Evolutionary conservation across 164 flowering plant species (phyloP).

Genomic region (Umbellularia californica): DNA sequence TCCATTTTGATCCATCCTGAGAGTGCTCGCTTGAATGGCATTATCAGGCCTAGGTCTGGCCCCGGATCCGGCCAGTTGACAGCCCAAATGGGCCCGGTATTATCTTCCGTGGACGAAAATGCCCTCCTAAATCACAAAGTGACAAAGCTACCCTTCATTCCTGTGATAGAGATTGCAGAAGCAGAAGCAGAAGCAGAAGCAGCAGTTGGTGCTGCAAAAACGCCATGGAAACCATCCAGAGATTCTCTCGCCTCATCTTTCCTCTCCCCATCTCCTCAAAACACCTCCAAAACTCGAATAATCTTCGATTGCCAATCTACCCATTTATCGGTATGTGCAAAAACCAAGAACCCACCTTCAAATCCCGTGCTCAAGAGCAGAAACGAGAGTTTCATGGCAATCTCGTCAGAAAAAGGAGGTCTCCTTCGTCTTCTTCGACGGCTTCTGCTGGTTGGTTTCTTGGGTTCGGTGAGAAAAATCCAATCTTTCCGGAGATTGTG

Average conservation of each 20-base stretch:
- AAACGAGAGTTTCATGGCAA: slow-evolving; percentile 8
- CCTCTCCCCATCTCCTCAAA: slow-evolving; percentile 19
- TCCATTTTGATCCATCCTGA: too few species aligned
- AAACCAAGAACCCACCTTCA: slow-evolving; percentile 1
- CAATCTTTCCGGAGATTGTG: slow-evolving; percentile 50
- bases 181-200: too few species aligned
- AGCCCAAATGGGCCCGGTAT: too few species aligned
- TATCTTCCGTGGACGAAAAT: too few species aligned
- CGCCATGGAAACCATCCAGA: slow-evolving; percentile 18
- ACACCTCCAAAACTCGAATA: slow-evolving; percentile 14
- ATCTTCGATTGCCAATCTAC: slow-evolving; percentile 7
- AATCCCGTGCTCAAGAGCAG: slow-evolving; percentile 1
- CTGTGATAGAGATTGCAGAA: too few species aligned
- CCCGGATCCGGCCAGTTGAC: too few species aligned
- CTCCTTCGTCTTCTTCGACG: slow-evolving; percentile 20
- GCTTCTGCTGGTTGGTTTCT: slow-evolving; percentile 68
- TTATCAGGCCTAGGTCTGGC: too few species aligned
- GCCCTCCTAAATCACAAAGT: too few species aligned
- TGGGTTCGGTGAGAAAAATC: slow-evolving; percentile 61
- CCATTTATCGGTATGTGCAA: neutral
- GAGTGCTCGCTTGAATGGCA: too few species aligned
- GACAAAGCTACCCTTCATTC: too few species aligned
- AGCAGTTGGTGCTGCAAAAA: too few species aligned
- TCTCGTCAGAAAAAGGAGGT: slow-evolving; percentile 10
- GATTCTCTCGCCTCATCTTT: slow-evolving; percentile 33